Evolutionary conservation across 2,329 filamentous ascomycete genomes (phyloP).

Genomic region (Trichoderma brevicompactum): DNA sequence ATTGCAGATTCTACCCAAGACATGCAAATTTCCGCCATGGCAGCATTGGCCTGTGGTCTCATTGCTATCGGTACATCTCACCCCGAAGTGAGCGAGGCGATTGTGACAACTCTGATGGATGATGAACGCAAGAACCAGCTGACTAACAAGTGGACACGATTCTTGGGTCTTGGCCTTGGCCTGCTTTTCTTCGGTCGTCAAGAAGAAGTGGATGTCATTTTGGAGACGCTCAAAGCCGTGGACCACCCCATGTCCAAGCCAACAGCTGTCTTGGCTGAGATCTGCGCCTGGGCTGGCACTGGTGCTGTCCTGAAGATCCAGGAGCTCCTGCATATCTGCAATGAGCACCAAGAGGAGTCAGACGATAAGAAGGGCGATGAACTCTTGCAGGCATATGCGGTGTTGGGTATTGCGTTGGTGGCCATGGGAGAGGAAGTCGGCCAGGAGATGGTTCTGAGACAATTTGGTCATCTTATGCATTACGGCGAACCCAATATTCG

Average conservation of each 20-base stretch:
- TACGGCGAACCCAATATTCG: slow-evolving; percentile 98
- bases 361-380: slow-evolving; percentile 96
- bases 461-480: slow-evolving; percentile 98
- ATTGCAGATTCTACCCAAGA: slow-evolving; percentile 82
- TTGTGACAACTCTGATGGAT: slow-evolving; percentile 90
- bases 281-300: slow-evolving; percentile 97
- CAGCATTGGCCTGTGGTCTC: slow-evolving; percentile 85
- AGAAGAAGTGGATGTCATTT: slow-evolving; percentile 97
- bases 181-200: slow-evolving; percentile 95
- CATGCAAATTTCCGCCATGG: slow-evolving; percentile 97
- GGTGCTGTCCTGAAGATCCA: slow-evolving; percentile 97
- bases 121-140: slow-evolving; percentile 89
- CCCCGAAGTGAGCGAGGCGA: slow-evolving; percentile 86
- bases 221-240: slow-evolving; percentile 95
- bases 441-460: slow-evolving; percentile 97
- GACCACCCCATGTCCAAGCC: slow-evolving; percentile 97
- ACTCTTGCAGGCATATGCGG: slow-evolving; percentile 92
- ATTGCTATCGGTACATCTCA: slow-evolving; percentile 93
- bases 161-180: slow-evolving; percentile 91
- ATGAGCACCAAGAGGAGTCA: slow-evolving; percentile 92
- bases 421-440: slow-evolving; percentile 98
- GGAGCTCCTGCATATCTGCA: slow-evolving; percentile 96
- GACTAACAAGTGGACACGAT: slow-evolving; percentile 98
- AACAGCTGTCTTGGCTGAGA: slow-evolving; percentile 91
- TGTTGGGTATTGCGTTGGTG: slow-evolving; percentile 90